Percentiles rank a stretch among this genome's conserved stretches.
Evolutionary conservation across 225 moss, liverwort and hornwort genomes (phyloP).

Genomic region (Anthoceros angustus): DNA sequence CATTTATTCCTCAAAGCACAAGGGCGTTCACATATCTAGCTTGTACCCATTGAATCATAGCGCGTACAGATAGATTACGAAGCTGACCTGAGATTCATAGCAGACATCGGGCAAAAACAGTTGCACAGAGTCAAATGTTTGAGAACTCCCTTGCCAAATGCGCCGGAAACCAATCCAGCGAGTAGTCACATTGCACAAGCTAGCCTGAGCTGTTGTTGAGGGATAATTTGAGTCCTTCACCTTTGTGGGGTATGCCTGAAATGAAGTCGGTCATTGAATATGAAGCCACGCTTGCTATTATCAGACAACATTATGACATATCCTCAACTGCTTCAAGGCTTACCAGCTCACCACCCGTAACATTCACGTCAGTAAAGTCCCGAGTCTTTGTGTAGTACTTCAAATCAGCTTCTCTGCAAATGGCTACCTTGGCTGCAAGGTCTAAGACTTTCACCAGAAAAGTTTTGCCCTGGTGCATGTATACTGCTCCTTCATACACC

Average conservation of each 20-base stretch:
- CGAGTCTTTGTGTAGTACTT: slow-evolving; percentile 86
- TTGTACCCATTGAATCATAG: background rate
- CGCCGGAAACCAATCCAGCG: slow-evolving; percentile 68
- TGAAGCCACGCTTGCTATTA: background rate
- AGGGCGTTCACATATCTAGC: background rate
- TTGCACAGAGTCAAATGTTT: slow-evolving; percentile 55
- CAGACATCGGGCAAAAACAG: slow-evolving; percentile 71
- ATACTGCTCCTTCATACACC: slow-evolving; percentile 96
- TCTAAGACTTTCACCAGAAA: slow-evolving; percentile 61
- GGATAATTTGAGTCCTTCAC: slow-evolving; percentile 40
- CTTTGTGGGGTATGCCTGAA: slow-evolving; percentile 69
- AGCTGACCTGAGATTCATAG: slow-evolving; percentile 67
- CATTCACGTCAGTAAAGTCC: slow-evolving; percentile 76
- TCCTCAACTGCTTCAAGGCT: background rate
- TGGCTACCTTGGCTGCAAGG: slow-evolving; percentile 53
- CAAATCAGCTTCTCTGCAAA: slow-evolving; percentile 73
- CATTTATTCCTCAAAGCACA: background rate
- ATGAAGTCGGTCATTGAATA: background rate
- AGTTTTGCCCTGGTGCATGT: slow-evolving; percentile 91
- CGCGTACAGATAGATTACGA: slow-evolving; percentile 5
- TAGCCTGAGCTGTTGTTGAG: slow-evolving; percentile 70
- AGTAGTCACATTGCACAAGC: slow-evolving; percentile 68
- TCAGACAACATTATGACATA: background rate
- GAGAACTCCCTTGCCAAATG: slow-evolving; percentile 64
- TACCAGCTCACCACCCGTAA: slow-evolving; percentile 74